These are phyloP conservation scores for Kernera saxatilis DNA, from an alignment of 345 rosid species.

Conservation along the genomic window DNA sequence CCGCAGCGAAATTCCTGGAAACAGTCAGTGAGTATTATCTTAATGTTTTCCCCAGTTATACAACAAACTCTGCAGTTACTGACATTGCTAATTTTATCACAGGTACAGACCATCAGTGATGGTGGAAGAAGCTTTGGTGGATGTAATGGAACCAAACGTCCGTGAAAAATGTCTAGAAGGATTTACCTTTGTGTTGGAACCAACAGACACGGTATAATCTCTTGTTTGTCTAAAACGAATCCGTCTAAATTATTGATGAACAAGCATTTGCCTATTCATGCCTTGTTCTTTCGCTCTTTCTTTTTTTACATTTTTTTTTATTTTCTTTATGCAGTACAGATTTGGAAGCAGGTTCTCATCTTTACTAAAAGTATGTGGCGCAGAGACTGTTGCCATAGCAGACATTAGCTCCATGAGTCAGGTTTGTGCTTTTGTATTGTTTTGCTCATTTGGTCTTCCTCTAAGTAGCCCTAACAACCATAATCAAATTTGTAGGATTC, in stretches of 20 bases:
- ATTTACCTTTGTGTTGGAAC: slow-evolving; percentile 63
- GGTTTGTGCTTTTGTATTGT: slow-evolving; percentile 34
- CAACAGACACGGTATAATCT: slow-evolving; percentile 43
- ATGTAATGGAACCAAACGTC: slow-evolving; percentile 51
- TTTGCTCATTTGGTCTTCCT: slow-evolving; percentile 7
- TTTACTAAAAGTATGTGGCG: slow-evolving; percentile 51
- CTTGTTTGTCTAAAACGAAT: slow-evolving; percentile 14
- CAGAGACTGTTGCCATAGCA: slow-evolving; percentile 46
- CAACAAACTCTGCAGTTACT: slow-evolving; percentile 16
- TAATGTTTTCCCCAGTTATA: slow-evolving; percentile 1
- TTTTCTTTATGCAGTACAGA: slow-evolving; percentile 51
- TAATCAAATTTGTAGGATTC: slow-evolving; percentile 40
- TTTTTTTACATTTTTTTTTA: not conserved
- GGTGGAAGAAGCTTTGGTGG: slow-evolving; percentile 55
- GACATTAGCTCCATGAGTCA: slow-evolving; percentile 61
- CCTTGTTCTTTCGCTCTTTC: not conserved
- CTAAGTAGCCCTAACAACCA: not conserved
- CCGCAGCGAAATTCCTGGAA: slow-evolving; percentile 59
- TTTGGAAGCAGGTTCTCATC: slow-evolving; percentile 49
- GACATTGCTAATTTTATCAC: not conserved
- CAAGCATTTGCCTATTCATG: not conserved
- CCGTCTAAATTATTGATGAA: not conserved
- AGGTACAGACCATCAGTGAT: slow-evolving; percentile 57
- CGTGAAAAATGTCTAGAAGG: slow-evolving; percentile 69
- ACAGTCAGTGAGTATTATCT: slow-evolving; percentile 55